Conservation (phyloP, 306 rosid genomes). For the Parietaria judaica region DNA sequence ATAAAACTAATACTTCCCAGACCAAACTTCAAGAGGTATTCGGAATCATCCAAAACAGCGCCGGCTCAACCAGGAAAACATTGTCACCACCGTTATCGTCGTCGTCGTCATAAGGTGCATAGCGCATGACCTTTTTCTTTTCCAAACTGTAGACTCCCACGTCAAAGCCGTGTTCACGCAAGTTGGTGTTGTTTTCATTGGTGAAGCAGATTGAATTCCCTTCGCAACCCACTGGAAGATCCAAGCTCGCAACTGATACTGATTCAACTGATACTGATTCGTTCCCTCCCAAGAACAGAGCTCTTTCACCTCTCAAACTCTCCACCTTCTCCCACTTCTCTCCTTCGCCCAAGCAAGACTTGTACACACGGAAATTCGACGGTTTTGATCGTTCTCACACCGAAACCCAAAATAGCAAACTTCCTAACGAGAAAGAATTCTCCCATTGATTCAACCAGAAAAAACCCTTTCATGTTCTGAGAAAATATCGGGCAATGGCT, state of each 20-base stretch:
- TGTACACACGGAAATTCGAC: slow-evolving; percentile 1
- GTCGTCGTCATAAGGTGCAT: background rate
- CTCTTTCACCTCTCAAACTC: background rate
- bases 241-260: background rate
- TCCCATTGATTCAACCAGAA: slow-evolving; percentile 7
- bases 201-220: slow-evolving; percentile 15
- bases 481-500: background rate
- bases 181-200: background rate
- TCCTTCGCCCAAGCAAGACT: background rate
- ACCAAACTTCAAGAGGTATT: too few species aligned
- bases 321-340: slow-evolving; percentile 9
- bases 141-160: slow-evolving; percentile 10
- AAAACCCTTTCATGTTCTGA: background rate
- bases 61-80: background rate
- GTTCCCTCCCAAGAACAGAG: slow-evolving; percentile 5
- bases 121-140: background rate
- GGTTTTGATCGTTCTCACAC: background rate
- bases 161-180: slow-evolving; percentile 1
- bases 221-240: background rate
- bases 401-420: background rate
- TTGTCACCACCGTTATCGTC: background rate
- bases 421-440: slow-evolving; percentile 1
- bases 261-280: slow-evolving; percentile 6
- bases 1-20: too few species aligned
- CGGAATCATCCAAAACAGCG: slow-evolving; percentile 15